These are phyloP conservation scores for Helotiales sp. DNA, from an alignment of 2,329 filamentous ascomycete species.

Conservation along the genomic window DNA sequence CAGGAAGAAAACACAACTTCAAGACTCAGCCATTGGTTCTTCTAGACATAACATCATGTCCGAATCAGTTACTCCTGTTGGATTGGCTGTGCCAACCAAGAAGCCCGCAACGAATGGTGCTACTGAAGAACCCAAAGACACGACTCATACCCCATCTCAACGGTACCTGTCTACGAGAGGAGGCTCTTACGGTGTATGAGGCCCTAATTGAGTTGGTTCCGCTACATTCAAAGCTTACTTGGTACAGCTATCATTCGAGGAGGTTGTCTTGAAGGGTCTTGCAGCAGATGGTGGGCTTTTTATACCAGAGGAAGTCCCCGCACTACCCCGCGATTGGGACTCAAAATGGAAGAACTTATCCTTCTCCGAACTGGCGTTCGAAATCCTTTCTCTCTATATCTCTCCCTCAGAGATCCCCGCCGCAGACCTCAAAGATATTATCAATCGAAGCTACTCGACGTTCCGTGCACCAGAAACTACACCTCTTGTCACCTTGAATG, in stretches of 20 bases:
- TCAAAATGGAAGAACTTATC: constrained; percentile 73
- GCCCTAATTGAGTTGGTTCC: constrained; percentile 7
- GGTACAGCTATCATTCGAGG: constrained; percentile 81
- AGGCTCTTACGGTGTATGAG: constrained; percentile 59
- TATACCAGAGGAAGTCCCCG: constrained; percentile 54
- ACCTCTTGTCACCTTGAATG: constrained; percentile 75
- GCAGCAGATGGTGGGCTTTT: constrained; percentile 13
- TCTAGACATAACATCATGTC: constrained; percentile 15
- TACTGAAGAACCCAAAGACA: constrained; percentile 20
- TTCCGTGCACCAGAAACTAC: constrained; percentile 81
- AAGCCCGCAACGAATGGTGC: constrained; percentile 17
- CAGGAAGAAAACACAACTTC: neutral
- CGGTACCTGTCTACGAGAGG: constrained; percentile 63
- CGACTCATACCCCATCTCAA: constrained; percentile 50
- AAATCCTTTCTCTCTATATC: constrained; percentile 87
- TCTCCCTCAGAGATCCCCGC: constrained; percentile 78
- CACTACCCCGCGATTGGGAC: constrained; percentile 62
- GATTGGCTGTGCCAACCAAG: constrained; percentile 23
- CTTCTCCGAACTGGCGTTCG: constrained; percentile 79
- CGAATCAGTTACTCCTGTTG: constrained; percentile 21
- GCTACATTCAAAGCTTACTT: constrained; percentile 20
- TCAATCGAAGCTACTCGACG: constrained; percentile 82
- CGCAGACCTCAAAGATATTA: constrained; percentile 78
- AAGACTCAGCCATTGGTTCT: neutral
- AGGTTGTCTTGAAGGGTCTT: constrained; percentile 48